Evolutionary conservation across 768 basidiomycete genomes (phyloP), one percentile per base, ranked within the genome.

Genomic region (Leucocoprinus leucothites): DNA sequence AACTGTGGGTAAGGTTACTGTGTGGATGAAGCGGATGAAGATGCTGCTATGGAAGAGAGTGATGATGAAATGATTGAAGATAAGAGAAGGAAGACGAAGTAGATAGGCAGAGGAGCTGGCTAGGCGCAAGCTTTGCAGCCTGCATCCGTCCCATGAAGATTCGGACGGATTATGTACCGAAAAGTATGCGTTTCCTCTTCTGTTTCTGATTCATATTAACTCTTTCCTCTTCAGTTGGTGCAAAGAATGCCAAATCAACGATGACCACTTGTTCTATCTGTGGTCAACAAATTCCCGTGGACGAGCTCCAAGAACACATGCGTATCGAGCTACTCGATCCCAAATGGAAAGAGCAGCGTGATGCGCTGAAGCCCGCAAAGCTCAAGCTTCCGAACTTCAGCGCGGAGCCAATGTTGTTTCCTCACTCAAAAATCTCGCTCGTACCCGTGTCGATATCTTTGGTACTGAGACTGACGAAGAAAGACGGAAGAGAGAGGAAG

Each of bases 301-400:
- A 97, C 71, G 96, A 98, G 68, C 75, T 98, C 43, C 85, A 96
- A 62, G 95, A 98, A 67, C 97, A 98, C 69, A 94, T 98, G 85
- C 91, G 97, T 63, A 98, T 98, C 66, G 97, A 99, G 68, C 71
- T 98, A 58, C 82, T 99, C 62, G 97, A 99, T 72, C 97, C 97
- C 40, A 86, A 88, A 68, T 99, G 96, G 95, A 98, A 98, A 70
- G 93, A 94, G 59, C 93, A 96, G 68, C 89, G 96, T 60, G 89
- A 94, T 64, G 81, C 74, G 9, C 73, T 63, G 97, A 99, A 68
- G 82, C 87, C 31, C 89, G 95, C 68, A 92, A 93, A 66, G 89
- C 90, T 4, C 89, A 93, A 65, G 87, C 90, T 4, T 90, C 90
- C 16, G 91, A 94, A 64, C 75, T 94, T 18, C 86, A 94, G 65